A percentile compares a stretch with the other conserved stretches of the same genome.
These are phyloP conservation scores for Neurospora terricola DNA, from an alignment of 495 filamentous ascomycete genomes.

Conservation along the genomic window DNA sequence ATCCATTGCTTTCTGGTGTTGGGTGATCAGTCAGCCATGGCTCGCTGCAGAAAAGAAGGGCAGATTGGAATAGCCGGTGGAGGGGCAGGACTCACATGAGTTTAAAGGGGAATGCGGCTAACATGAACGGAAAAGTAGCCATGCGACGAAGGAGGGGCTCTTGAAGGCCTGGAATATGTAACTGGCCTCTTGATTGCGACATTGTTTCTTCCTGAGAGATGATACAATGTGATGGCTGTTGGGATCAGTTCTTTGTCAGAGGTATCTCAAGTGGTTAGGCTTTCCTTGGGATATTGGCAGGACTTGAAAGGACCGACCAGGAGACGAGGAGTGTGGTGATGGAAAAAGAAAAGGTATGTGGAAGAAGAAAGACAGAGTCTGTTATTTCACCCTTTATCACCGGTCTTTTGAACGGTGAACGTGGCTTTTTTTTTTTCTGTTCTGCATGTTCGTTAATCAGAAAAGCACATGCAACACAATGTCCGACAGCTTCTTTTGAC, in stretches of 20 bases:
- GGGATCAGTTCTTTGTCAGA: neutral
- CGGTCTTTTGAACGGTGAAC: neutral
- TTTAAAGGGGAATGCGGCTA: neutral
- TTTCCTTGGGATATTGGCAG: neutral
- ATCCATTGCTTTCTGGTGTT: neutral
- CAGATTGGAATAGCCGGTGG: neutral
- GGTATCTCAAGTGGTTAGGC: neutral
- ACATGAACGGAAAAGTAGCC: neutral
- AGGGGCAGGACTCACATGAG: neutral
- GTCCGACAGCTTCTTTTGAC: neutral
- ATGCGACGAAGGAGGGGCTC: neutral
- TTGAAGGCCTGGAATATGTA: neutral
- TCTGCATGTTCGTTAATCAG: neutral
- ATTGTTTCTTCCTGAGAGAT: neutral
- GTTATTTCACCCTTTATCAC: neutral
- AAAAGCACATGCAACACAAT: neutral
- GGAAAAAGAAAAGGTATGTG: neutral
- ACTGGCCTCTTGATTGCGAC: neutral
- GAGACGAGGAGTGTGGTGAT: neutral
- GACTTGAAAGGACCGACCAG: neutral
- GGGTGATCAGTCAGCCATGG: neutral
- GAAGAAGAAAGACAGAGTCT: neutral
- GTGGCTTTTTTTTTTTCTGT: neutral
- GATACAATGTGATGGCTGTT: neutral
- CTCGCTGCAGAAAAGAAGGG: neutral